phyloP scores from a whole-genome alignment of 1,139 yeast species.

The Nakaseomyces nivariensis region DNA sequence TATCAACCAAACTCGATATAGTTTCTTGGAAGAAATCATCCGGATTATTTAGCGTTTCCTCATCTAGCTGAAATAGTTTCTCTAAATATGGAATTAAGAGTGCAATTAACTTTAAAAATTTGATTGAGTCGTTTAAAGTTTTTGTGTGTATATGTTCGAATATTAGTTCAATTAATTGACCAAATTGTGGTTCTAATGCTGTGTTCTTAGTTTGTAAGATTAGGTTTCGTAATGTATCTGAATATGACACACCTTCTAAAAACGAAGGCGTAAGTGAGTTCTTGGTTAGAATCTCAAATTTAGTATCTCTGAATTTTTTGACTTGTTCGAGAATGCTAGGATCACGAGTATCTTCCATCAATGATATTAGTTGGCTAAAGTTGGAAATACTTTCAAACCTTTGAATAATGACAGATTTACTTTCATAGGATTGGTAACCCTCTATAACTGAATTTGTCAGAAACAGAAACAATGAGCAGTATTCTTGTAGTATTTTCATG shows the following conservation, averaged over 20 bases:
- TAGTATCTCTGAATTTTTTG: not conserved
- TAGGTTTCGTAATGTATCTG: constrained; percentile 14
- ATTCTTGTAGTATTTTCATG: constrained; percentile 10
- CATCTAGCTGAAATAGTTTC: constrained; percentile 41
- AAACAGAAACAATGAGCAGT: constrained; percentile 10
- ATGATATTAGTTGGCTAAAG: not conserved
- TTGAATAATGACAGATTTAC: not conserved
- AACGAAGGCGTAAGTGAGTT: not conserved
- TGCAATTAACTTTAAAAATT: constrained; percentile 17
- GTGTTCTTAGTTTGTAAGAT: constrained; percentile 17
- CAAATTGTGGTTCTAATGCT: constrained; percentile 19
- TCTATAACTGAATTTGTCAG: constrained; percentile 12
- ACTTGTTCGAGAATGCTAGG: not conserved
- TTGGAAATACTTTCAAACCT: not conserved
- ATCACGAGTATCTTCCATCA: not conserved
- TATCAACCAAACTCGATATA: constrained; percentile 59
- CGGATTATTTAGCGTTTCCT: constrained; percentile 40
- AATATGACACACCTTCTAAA: constrained; percentile 12
- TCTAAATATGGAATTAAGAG: not conserved
- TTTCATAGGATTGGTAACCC: constrained; percentile 4
- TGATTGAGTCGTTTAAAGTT: constrained; percentile 27
- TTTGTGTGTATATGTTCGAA: constrained; percentile 17
- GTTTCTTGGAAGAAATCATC: constrained; percentile 55
- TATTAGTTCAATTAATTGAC: constrained; percentile 15
- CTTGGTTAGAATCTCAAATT: not conserved